Conservation (phyloP, 1,284 basidiomycete genomes). For the Ustilago nuda region DNA sequence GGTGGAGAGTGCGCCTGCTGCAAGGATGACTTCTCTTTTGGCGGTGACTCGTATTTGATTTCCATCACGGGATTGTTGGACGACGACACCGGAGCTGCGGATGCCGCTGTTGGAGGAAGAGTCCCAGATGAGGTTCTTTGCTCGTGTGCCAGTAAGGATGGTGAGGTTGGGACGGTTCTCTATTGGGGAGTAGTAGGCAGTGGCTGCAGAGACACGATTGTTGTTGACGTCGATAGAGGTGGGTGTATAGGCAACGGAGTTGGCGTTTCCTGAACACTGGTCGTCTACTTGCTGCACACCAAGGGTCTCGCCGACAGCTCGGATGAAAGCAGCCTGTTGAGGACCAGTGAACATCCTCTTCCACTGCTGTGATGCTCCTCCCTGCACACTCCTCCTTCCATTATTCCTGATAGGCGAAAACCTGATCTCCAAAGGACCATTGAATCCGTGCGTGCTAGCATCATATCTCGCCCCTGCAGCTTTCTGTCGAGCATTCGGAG, state of each 20-base stretch:
- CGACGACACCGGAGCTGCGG: conserved; percentile 24
- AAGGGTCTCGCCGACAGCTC: conserved; percentile 72
- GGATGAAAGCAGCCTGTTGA: conserved; percentile 73
- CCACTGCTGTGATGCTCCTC: conserved; percentile 46
- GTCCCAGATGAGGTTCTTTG: conserved; percentile 61
- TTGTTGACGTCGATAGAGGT: conserved; percentile 49
- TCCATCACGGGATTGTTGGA: conserved; percentile 18
- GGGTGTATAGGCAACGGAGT: conserved; percentile 75
- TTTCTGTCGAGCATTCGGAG: conserved; percentile 73
- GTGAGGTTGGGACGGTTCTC: conserved; percentile 75
- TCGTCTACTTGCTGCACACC: conserved; percentile 73
- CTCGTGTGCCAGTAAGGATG: conserved; percentile 71
- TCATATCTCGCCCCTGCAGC: conserved; percentile 73
- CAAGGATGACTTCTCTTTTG: conserved; percentile 70
- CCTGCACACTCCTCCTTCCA: neutral
- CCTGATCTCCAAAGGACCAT: conserved; percentile 74
- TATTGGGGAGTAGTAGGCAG: conserved; percentile 71
- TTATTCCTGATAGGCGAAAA: conserved; percentile 68
- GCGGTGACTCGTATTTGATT: conserved; percentile 62
- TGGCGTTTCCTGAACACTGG: conserved; percentile 74
- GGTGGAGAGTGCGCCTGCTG: conserved; percentile 71
- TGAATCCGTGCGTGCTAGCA: conserved; percentile 72
- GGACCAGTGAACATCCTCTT: conserved; percentile 74
- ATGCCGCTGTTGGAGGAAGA: conserved; percentile 24
- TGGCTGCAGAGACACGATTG: conserved; percentile 68